Evolutionary conservation across 169 alveolate genomes (phyloP).

Genomic region (Theileria orientalis): DNA sequence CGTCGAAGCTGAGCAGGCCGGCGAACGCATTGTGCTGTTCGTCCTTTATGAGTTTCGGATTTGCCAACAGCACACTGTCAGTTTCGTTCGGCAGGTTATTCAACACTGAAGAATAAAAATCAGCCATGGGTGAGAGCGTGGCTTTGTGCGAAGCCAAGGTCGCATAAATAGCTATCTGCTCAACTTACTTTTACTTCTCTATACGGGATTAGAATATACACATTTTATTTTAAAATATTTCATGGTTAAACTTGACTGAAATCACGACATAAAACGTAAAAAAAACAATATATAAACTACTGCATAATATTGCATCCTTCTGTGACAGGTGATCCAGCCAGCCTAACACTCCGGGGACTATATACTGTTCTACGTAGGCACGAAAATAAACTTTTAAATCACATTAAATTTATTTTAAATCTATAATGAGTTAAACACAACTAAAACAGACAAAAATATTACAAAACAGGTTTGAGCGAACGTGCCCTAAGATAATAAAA

Average conservation of each 20-base stretch:
- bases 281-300: neutral
- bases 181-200: too few species aligned
- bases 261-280: neutral
- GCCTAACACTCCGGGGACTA: neutral
- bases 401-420: too few species aligned
- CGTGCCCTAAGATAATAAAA: too few species aligned
- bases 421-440: too few species aligned
- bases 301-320: slow-evolving; percentile 39
- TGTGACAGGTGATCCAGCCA: neutral
- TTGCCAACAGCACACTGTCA: slow-evolving; percentile 65
- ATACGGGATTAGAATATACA: neutral
- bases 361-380: neutral
- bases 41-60: slow-evolving; percentile 51
- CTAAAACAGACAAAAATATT: neutral
- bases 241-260: neutral
- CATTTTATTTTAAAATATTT: slow-evolving; percentile 4
- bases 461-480: neutral
- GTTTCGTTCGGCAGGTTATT: slow-evolving; percentile 50
- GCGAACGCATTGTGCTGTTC: slow-evolving; percentile 26
- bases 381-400: too few species aligned
- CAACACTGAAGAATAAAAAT: slow-evolving; percentile 33
- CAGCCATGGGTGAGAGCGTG: neutral
- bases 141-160: neutral
- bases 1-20: slow-evolving; percentile 12
- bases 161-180: neutral